These are phyloP conservation scores for Corinectria fuckeliana DNA, from an alignment of 2,329 filamentous ascomycete species.

Conservation along the genomic window DNA sequence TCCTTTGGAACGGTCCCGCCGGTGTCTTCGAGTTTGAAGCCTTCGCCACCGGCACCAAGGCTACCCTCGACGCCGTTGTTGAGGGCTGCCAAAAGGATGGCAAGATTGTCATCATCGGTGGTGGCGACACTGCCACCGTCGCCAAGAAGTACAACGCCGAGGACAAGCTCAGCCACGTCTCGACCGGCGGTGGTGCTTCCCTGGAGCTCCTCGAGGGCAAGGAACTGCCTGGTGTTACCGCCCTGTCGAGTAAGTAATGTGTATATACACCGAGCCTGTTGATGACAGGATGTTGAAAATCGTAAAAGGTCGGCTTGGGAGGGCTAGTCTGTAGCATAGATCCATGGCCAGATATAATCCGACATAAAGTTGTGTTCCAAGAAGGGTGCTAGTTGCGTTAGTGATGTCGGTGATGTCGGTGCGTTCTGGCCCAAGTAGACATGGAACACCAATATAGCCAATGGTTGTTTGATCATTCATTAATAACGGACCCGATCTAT, in stretches of 20 bases:
- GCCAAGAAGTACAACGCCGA: slow-evolving; percentile 97
- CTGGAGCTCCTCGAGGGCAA: slow-evolving; percentile 98
- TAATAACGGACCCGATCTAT: slow-evolving; percentile 29
- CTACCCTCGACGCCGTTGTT: slow-evolving; percentile 87
- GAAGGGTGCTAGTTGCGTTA: slow-evolving; percentile 7
- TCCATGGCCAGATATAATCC: slow-evolving; percentile 23
- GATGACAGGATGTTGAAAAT: slow-evolving; percentile 42
- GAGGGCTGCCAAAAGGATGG: slow-evolving; percentile 75
- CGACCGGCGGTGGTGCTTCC: slow-evolving; percentile 93
- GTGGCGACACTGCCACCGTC: slow-evolving; percentile 97
- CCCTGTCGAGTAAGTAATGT: slow-evolving; percentile 78
- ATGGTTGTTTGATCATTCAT: slow-evolving; percentile 24
- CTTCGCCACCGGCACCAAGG: slow-evolving; percentile 92
- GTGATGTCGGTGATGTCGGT: no score
- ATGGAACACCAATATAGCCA: not conserved
- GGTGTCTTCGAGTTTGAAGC: slow-evolving; percentile 98
- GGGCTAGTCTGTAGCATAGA: slow-evolving; percentile 46
- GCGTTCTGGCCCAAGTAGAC: no score
- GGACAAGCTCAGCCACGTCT: slow-evolving; percentile 97
- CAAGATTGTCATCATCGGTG: slow-evolving; percentile 98
- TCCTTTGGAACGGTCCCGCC: slow-evolving; percentile 97
- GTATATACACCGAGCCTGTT: slow-evolving; percentile 34
- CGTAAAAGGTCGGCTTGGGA: slow-evolving; percentile 41
- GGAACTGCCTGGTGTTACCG: slow-evolving; percentile 90
- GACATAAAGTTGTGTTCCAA: slow-evolving; percentile 35